Conservation (phyloP, 2,329 filamentous ascomycete species). For the Epichloe glyceriae region DNA sequence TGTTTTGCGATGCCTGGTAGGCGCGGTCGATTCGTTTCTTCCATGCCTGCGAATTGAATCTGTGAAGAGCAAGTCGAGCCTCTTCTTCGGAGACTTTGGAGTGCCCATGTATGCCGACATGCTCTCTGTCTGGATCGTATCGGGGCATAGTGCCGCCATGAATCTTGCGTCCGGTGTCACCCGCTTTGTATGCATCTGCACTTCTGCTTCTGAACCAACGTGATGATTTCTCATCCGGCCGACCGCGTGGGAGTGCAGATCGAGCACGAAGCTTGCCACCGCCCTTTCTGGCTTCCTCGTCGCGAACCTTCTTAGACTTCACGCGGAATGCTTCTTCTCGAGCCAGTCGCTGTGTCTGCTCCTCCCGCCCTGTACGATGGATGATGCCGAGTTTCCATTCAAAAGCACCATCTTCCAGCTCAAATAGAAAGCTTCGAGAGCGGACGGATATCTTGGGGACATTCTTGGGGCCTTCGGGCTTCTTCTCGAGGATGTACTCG, state of each 20-base stretch:
- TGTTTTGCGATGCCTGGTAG: slow-evolving; percentile 53
- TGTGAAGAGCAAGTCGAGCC: slow-evolving; percentile 61
- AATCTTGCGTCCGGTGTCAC: slow-evolving; percentile 18
- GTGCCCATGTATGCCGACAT: slow-evolving; percentile 51
- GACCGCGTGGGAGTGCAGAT: slow-evolving; percentile 32
- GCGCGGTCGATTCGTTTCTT: slow-evolving; percentile 76
- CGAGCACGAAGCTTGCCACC: slow-evolving; percentile 40
- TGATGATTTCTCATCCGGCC: slow-evolving; percentile 16
- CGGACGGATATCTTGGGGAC: slow-evolving; percentile 79
- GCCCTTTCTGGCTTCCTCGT: slow-evolving; percentile 49
- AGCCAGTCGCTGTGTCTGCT: slow-evolving; percentile 81
- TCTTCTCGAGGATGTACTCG: slow-evolving; percentile 78
- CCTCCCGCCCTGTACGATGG: slow-evolving; percentile 75
- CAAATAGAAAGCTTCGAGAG: slow-evolving; percentile 71
- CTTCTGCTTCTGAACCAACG: slow-evolving; percentile 41
- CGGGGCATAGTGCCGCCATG: slow-evolving; percentile 35
- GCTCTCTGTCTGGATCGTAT: slow-evolving; percentile 70
- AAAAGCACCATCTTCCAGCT: slow-evolving; percentile 90
- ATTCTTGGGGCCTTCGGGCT: slow-evolving; percentile 70
- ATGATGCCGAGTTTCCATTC: slow-evolving; percentile 96
- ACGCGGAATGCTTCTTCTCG: slow-evolving; percentile 80
- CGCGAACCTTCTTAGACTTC: slow-evolving; percentile 73
- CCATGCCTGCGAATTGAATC: slow-evolving; percentile 83
- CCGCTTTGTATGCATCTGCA: slow-evolving; percentile 29
- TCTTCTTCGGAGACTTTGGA: slow-evolving; percentile 63